These are phyloP conservation scores for Aspergillus aculeatus DNA, from an alignment of 2,329 filamentous ascomycete genomes.

Conservation along the genomic window DNA sequence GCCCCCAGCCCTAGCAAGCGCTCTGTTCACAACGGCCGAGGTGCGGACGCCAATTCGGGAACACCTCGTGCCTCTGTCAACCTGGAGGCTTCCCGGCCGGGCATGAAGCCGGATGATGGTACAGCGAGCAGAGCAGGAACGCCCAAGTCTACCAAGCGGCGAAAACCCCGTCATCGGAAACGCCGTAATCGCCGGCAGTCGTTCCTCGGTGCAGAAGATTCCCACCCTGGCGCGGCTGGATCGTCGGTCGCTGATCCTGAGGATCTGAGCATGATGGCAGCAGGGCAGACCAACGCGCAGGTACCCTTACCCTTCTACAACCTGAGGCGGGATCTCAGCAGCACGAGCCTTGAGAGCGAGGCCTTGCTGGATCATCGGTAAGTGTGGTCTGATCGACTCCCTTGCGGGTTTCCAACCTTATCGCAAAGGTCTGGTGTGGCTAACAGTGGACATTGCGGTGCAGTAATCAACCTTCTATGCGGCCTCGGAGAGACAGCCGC, in stretches of 20 bases:
- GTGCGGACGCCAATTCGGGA: conserved; percentile 8
- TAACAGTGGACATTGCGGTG: conserved; percentile 14
- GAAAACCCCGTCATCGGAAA: conserved; percentile 74
- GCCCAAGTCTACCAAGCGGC: conserved; percentile 38
- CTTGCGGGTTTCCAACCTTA: background rate
- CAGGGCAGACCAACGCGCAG: conserved; percentile 25
- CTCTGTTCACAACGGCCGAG: conserved; percentile 10
- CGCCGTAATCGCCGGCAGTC: conserved; percentile 79
- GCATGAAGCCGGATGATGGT: conserved; percentile 21
- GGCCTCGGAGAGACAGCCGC: conserved; percentile 60
- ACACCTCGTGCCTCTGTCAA: conserved; percentile 2
- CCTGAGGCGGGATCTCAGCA: conserved; percentile 65
- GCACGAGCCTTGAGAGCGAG: conserved; percentile 85
- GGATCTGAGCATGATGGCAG: conserved; percentile 30
- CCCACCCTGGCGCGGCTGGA: conserved; percentile 50
- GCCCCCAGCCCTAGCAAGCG: conserved; percentile 10
- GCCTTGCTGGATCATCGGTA: conserved; percentile 83
- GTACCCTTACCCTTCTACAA: conserved; percentile 54
- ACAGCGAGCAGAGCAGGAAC: conserved; percentile 20
- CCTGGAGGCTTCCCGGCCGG: conserved; percentile 14
- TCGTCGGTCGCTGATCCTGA: conserved; percentile 42
- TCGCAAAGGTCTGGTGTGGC: background rate
- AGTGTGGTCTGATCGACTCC: conserved; percentile 15
- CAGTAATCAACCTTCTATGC: conserved; percentile 62
- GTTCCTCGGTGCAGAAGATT: conserved; percentile 67